Conservation (phyloP, 1,284 basidiomycete genomes). For the Pholiota adiposa region DNA sequence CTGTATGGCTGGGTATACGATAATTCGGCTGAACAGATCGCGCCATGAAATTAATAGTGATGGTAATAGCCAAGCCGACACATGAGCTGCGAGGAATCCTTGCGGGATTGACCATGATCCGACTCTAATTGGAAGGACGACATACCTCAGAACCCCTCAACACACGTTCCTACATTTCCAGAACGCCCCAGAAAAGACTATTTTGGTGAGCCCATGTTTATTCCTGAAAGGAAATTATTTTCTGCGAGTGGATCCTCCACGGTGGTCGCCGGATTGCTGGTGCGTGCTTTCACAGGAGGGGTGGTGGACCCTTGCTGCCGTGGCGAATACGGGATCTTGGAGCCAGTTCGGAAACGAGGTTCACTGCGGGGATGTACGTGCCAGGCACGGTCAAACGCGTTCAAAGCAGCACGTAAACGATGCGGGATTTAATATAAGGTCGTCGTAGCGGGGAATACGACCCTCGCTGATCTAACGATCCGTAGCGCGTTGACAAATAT, state of each 20-base stretch:
- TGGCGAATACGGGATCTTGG: not conserved
- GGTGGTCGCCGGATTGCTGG: not conserved
- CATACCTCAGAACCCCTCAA: not conserved
- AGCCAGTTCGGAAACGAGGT: not conserved
- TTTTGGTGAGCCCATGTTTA: not conserved
- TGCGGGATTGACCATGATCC: not conserved
- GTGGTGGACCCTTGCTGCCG: not conserved
- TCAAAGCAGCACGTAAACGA: not conserved
- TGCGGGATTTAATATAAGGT: not conserved
- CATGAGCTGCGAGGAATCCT: not conserved
- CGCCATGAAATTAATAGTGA: not conserved
- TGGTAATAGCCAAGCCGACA: not conserved
- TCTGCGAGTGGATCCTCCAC: not conserved
- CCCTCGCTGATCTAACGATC: not conserved
- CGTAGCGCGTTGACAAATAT: conserved; percentile 8
- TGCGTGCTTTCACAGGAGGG: not conserved
- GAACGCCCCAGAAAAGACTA: not conserved
- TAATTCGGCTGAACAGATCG: not conserved
- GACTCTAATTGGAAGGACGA: not conserved
- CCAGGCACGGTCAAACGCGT: conserved; percentile 1
- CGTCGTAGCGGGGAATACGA: not conserved
- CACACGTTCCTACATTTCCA: not conserved
- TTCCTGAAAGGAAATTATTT: too few species aligned
- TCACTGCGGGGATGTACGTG: not conserved
- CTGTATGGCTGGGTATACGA: not conserved